Evolutionary conservation across 805 yeast genomes (phyloP), one percentile per base, ranked within the genome.

Genomic region (Lipomyces mesembrius): DNA sequence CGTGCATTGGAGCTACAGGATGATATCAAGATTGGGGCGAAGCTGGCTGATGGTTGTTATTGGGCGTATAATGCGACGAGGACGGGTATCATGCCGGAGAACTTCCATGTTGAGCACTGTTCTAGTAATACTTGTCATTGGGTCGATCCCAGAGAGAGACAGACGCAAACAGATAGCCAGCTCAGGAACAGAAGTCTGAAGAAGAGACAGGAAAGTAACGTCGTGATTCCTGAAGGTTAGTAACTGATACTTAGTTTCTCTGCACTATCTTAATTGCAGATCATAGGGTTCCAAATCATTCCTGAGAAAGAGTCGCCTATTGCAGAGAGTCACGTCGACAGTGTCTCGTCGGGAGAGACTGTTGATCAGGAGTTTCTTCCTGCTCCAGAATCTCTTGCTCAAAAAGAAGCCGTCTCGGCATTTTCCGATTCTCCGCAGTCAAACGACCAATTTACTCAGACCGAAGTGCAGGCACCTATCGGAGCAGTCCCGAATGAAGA

Each of bases 41-140:
- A 79, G 52, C 65, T 86, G 9, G 80, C 87, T 0, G 74, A 79
- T 56, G 87, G 88, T 6, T 86, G 88, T 72, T 80, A 79, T 54
- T 75, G 81, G 68, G 73, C 85, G 46, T 81, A 80, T 60, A 75
- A 80, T 27, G 53, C 71, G 20, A 78, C 80, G 9, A 58, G 74
- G 73, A 46, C 79, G 73, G 77, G 83, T 72, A 75, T 81, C 64
- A 81, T 79, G 84, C 85, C 86, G 2, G 86, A 83, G 67, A 73
- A 74, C 25, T 65, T 82, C 51, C 65, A 68, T 49, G 80, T 77
- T 32, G 78, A 77, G 22, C 71, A 73, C 20, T 73, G 71, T 52
- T 22, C 64, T 25, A 46, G 56, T 12, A 62, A 35, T 14, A 11
- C 64, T 7, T 69, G 69, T 46, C 66, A 64, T 34, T 66, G 59